phyloP scores from a whole-genome alignment of 2,329 filamentous ascomycete species.

The Trichoderma semiorbis region DNA sequence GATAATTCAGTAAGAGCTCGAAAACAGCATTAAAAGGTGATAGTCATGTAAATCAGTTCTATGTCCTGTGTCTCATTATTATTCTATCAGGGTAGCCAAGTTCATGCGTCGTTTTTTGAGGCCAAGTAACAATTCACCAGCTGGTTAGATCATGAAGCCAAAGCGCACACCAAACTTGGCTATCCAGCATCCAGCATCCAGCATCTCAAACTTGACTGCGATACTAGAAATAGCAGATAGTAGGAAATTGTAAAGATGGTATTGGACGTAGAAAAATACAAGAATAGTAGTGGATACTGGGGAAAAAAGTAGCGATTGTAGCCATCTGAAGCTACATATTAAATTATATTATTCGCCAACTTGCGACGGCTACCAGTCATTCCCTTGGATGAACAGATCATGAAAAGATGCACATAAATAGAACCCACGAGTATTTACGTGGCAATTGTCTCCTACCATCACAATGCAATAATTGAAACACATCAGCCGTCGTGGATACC shows the following conservation, averaged over 20 bases:
- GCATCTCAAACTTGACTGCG: not conserved
- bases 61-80: not conserved
- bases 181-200: not conserved
- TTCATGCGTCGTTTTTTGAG: not conserved
- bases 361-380: not conserved
- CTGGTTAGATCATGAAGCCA: not conserved
- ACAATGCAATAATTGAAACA: not conserved
- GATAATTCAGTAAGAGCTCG: not conserved
- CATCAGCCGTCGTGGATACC: not conserved
- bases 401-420: not conserved
- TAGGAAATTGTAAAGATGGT: too few relatives aligned
- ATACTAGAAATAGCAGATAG: not conserved
- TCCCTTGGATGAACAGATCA: not conserved
- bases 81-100: not conserved
- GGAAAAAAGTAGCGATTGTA: too few relatives aligned
- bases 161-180: not conserved
- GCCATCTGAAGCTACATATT: not conserved
- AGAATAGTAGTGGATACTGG: too few relatives aligned
- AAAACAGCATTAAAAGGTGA: not conserved
- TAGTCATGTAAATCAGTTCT: not conserved
- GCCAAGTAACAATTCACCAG: not conserved
- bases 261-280: too few relatives aligned
- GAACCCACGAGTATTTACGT: not conserved
- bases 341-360: not conserved
- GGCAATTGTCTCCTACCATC: not conserved